Evolutionary conservation across 495 filamentous ascomycete genomes (phyloP), one percentile per base, ranked within the genome.

Genomic region (Cenococcum geophilum): DNA sequence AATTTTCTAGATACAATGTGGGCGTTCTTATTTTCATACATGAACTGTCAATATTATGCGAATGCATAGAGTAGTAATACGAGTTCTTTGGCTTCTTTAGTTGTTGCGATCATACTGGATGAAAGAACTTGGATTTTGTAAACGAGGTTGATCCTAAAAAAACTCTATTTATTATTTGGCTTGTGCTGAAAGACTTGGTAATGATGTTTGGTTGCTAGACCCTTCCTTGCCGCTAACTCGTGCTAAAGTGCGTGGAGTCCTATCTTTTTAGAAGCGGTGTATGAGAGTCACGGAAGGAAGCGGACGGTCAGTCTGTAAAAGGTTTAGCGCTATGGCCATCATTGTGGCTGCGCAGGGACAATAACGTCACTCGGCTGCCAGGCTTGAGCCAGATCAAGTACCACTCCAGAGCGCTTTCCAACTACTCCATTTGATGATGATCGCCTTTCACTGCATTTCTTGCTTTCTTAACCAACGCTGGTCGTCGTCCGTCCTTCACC

Each of bases 391-490:
- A 32, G 6, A 32, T 32, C 27, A 32, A 6, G 27, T n/a, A 32
- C 27, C 27, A 32, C 25, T 52, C 49, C 49, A 52, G 8, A 16
- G 49, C 49, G 14, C 49, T 52, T 52, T 23, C 49, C 49, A 52
- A 52, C 49, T 52, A 23, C 49, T 52, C 25, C 49, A 52, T 32
- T 32, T 20, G 21, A 16, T 25, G 9, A 52, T 52, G 49, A 52
- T 52, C 49, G 49, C 5, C 49, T 23, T 52, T 10, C 21, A 32
- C 12, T 1, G 4, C 40, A 10, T 18, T 45, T 18, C 40, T 45
- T 45, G 40, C 40, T 45, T 45, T 23, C 23, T 25, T 27, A 8
- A 5, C 21, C 5, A 20, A 32, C 49, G 49, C 49, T 23, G 49
- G 49, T 52, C 49, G 49, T 32, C 49, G 3, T 52, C 25, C 49